Base-by-base conservation (phyloP, 768 basidiomycete genomes). In the Butyriboletus loyo region DNA sequence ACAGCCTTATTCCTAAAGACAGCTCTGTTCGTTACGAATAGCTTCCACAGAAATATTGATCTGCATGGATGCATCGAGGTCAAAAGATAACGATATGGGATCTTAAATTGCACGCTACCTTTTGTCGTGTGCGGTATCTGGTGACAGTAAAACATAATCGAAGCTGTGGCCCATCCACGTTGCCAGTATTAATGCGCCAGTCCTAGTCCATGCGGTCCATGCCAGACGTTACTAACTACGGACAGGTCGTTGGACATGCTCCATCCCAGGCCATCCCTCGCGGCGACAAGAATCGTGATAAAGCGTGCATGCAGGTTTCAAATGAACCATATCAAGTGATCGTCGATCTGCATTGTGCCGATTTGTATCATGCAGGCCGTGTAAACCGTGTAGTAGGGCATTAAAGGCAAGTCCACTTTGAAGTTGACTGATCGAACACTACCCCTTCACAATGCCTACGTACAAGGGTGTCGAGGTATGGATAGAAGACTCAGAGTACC, bases 381-480 rank as follows among this genome's bases (percentile, higher is more conserved):
- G n/a, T n/a, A n/a, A n/a, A n/a, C n/a, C n/a, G n/a, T n/a, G n/a
- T 35, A 28, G 55, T 35, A 15, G 28, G 11, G 42, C 49, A 37
- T 51, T 44, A 38, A 50, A 49, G 11, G 27, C 45, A 43, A 25
- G 34, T 32, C n/a, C 32, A 13, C n/a, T 32, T n/a, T n/a, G n/a
- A 22, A 34, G 19, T 44, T 22, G 35, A 46, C 25, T 21, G 35
- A 47, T 34, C 41, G 22, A 49, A 40, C 30, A 37, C 19, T 47
- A 35, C 24, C 9, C 56, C 32, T 40, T 28, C 32, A 43, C 52
- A 30, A 62, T 61, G 60, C 56, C 56, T 41, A 41, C 41, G 19
- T 47, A 52, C 60, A 54, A 43, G 21, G 49, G 24, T 24, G 45
- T 61, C 36, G 60, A 61, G 31, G 50, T 50, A 22, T 62, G 60